These are phyloP conservation scores for Pleurotus tuoliensis DNA, from an alignment of 768 basidiomycete genomes.

Conservation along the genomic window DNA sequence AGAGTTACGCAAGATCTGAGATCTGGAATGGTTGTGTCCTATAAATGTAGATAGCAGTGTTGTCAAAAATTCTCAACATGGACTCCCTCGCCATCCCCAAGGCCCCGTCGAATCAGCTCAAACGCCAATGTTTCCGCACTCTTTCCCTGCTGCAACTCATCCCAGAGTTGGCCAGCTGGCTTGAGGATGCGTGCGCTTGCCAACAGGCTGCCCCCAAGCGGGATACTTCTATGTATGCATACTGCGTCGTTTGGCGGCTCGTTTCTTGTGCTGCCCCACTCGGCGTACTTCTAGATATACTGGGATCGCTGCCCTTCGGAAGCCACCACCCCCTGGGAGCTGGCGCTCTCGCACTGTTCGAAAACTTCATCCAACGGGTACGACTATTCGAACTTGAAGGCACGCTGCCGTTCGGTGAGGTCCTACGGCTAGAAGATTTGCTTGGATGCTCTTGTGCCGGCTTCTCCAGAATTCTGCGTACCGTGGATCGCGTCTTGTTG, in stretches of 20 bases:
- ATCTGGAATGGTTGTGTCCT: too few species aligned
- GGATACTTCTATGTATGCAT: conserved; percentile 16
- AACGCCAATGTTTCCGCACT: conserved; percentile 31
- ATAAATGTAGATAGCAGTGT: too few species aligned
- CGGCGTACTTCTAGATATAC: conserved; percentile 29
- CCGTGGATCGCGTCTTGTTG: conserved; percentile 27
- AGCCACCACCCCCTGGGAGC: conserved; percentile 21
- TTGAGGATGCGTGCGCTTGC: conserved; percentile 24
- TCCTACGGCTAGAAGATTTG: conserved; percentile 34
- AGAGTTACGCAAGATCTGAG: too few species aligned
- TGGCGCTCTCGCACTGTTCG: conserved; percentile 26
- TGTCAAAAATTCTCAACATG: not conserved
- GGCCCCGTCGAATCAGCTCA: conserved; percentile 32
- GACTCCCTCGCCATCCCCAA: conserved; percentile 25
- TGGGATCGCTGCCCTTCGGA: conserved; percentile 32
- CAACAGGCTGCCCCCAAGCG: conserved; percentile 20
- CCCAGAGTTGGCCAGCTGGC: conserved; percentile 32
- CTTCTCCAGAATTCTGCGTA: conserved; percentile 33
- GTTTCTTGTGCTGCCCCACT: conserved; percentile 33
- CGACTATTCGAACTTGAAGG: conserved; percentile 30
- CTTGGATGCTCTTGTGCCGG: conserved; percentile 24
- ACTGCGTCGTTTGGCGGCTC: conserved; percentile 28
- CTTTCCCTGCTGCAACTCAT: conserved; percentile 35
- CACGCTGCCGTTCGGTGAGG: conserved; percentile 33
- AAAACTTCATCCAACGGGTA: conserved; percentile 31